Conservation (phyloP, 192 early-diverging fungal species). For the Gigaspora rosea region DNA sequence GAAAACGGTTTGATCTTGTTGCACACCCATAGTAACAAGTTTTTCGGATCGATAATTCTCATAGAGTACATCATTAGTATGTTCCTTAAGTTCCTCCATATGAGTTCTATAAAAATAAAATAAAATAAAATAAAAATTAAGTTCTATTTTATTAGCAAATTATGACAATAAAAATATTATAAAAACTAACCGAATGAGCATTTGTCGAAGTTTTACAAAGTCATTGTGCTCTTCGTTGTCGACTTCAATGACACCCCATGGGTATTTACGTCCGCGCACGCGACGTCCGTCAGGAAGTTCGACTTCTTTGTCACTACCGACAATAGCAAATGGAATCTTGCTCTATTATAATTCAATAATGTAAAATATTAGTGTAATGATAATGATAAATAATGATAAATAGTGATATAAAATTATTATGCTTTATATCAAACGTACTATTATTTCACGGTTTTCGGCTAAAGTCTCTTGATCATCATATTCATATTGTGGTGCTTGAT, state of each 20-base stretch:
- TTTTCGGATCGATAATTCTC: slow-evolving; percentile 96
- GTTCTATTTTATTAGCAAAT: slow-evolving; percentile 31
- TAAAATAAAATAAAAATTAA: background rate
- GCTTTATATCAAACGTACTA: slow-evolving; percentile 41
- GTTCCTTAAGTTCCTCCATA: slow-evolving; percentile 97
- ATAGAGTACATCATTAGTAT: slow-evolving; percentile 88
- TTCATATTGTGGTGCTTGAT: slow-evolving; percentile 80
- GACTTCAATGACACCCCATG: slow-evolving; percentile 96
- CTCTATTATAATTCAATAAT: slow-evolving; percentile 46
- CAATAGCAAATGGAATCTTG: slow-evolving; percentile 95
- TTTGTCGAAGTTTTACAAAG: slow-evolving; percentile 93
- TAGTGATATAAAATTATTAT: background rate
- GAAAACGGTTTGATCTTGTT: slow-evolving; percentile 79
- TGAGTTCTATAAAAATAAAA: slow-evolving; percentile 67
- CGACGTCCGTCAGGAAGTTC: slow-evolving; percentile 78
- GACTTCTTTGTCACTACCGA: slow-evolving; percentile 88
- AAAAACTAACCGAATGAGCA: slow-evolving; percentile 65
- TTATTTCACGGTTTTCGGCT: slow-evolving; percentile 79
- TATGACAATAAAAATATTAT: slow-evolving; percentile 25
- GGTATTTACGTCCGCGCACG: slow-evolving; percentile 89
- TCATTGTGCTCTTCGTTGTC: slow-evolving; percentile 97
- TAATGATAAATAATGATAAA: background rate
- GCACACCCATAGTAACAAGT: slow-evolving; percentile 80
- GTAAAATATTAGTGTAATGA: no score
- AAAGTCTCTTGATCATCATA: slow-evolving; percentile 82